Conservation (phyloP, 2,329 filamentous ascomycete genomes). For the Phialocephala sp. region DNA sequence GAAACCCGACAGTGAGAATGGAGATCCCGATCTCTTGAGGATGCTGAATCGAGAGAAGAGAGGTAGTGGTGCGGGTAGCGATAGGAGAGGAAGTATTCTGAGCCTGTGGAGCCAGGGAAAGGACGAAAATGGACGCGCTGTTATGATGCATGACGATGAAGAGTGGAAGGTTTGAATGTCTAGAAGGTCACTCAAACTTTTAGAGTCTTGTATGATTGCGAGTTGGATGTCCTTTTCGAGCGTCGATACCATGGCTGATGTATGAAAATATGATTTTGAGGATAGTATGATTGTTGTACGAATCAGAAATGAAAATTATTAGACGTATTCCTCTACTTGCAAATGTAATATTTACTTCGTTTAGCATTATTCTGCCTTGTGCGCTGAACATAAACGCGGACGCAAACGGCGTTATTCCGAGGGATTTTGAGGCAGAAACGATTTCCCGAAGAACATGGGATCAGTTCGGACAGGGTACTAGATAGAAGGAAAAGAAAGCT, state of each 20-base stretch:
- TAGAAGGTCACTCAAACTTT: background rate
- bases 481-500: background rate
- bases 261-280: background rate
- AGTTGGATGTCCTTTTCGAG: background rate
- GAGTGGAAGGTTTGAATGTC: slow-evolving; percentile 23
- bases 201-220: background rate
- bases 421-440: background rate
- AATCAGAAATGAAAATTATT: background rate
- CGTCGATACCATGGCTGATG: slow-evolving; percentile 9
- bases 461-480: background rate
- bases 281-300: background rate
- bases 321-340: background rate
- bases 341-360: background rate
- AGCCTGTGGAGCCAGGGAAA: slow-evolving; percentile 29
- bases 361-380: background rate
- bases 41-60: slow-evolving; percentile 10
- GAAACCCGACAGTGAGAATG: slow-evolving; percentile 10
- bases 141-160: slow-evolving; percentile 31
- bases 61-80: slow-evolving; percentile 9
- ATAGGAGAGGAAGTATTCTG: slow-evolving; percentile 30
- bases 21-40: slow-evolving; percentile 5
- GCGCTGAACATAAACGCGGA: background rate
- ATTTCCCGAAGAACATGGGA: background rate
- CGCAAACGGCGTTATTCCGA: background rate
- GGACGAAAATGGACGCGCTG: slow-evolving; percentile 25